Percentiles rank a stretch among this genome's conserved stretches.
These are phyloP conservation scores for Schwanniomyces yamadae DNA, from an alignment of 805 yeast genomes.

Conservation along the genomic window DNA sequence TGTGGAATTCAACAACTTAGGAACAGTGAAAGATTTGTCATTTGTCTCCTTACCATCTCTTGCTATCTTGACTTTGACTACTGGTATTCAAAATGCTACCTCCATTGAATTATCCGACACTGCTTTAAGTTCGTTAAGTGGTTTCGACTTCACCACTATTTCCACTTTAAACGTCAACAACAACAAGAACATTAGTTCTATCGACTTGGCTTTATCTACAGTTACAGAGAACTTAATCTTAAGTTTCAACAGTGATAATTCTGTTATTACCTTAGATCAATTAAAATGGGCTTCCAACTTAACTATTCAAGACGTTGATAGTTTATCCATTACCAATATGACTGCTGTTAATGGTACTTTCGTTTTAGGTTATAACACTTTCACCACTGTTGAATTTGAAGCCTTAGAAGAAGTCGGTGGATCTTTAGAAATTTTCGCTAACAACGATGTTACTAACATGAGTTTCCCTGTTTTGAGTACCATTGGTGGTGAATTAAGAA, in stretches of 20 bases:
- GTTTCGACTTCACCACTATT: conserved; percentile 30
- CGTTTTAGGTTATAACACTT: conserved; percentile 39
- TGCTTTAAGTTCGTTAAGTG: conserved; percentile 36
- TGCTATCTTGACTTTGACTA: conserved; percentile 35
- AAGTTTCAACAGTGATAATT: conserved; percentile 40
- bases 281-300: conserved; percentile 44
- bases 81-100: conserved; percentile 33
- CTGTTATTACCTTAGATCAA: conserved; percentile 31
- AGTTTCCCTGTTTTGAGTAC: conserved; percentile 26
- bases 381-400: conserved; percentile 29
- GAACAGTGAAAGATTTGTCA: conserved; percentile 27
- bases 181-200: conserved; percentile 40
- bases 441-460: conserved; percentile 38
- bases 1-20: conserved; percentile 34
- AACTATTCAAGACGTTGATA: conserved; percentile 41
- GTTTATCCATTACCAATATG: conserved; percentile 31
- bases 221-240: conserved; percentile 37
- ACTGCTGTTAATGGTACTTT: conserved; percentile 41
- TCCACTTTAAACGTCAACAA: conserved; percentile 40
- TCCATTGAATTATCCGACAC: conserved; percentile 41
- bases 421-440: conserved; percentile 40
- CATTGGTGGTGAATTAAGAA: conserved; percentile 42
- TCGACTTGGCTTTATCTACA: conserved; percentile 33
- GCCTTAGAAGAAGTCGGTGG: conserved; percentile 36
- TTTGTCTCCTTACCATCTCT: conserved; percentile 44